These are phyloP conservation scores for Coix lacrymajobi DNA, from an alignment of 176 grass and related monocot species.

Conservation along the genomic window DNA sequence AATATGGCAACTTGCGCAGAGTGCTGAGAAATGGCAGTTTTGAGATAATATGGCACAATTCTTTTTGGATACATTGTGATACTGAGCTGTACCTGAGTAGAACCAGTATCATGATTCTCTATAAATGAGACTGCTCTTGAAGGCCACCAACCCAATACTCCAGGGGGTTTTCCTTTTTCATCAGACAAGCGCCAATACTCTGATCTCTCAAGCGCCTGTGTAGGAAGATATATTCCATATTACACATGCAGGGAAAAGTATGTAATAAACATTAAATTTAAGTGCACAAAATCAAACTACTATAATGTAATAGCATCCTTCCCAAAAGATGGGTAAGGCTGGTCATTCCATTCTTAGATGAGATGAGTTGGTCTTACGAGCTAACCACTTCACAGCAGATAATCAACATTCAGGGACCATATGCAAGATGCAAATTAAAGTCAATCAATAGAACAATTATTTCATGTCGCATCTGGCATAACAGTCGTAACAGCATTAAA, in stretches of 20 bases:
- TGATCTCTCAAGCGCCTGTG: conserved; percentile 77
- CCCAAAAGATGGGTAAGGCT: not conserved
- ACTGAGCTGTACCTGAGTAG: conserved; percentile 72
- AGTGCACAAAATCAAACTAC: not conserved
- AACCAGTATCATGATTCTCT: conserved; percentile 98
- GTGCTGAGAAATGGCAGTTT: not conserved
- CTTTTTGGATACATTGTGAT: not conserved
- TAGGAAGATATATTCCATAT: conserved; percentile 32
- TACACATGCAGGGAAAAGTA: conserved; percentile 12
- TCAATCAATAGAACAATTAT: not conserved
- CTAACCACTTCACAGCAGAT: conserved; percentile 19
- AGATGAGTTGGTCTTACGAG: conserved; percentile 9
- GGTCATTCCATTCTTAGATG: not conserved
- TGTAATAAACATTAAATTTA: not conserved
- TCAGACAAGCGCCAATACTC: conserved; percentile 97
- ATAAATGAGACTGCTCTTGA: conserved; percentile 97
- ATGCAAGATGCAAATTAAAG: conserved; percentile 11
- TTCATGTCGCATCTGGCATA: not conserved
- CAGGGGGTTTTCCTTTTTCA: conserved; percentile 79
- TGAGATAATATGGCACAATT: not conserved
- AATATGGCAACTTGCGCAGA: not conserved
- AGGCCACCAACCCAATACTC: conserved; percentile 95
- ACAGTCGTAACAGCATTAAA: not conserved
- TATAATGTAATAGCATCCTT: conserved; percentile 14
- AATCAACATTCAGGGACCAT: not conserved